Evolutionary conservation across 305 asterid genomes (phyloP), one percentile per base, ranked within the genome.

Genomic region (Coffea humblotiana): DNA sequence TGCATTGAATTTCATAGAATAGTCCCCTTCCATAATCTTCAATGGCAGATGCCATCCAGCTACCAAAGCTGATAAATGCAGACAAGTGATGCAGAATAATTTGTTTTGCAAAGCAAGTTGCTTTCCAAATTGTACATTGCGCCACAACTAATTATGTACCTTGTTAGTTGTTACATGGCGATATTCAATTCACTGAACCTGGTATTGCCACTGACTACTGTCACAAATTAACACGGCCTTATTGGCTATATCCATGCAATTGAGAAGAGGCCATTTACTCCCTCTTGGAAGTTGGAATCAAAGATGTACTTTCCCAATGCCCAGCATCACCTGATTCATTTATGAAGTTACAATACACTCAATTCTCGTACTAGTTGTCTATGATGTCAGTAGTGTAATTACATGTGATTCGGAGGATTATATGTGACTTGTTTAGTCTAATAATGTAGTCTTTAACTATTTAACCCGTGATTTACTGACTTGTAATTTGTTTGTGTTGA

Each of bases 151-250:
- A 40, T 40, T 5, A 40, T 6, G n/a, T 23, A 5, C 8, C 19
- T 15, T n/a, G n/a, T n/a, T n/a, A n/a, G n/a, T 35, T 1, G 32
- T 67, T 6, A 12, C 72, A 35, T 16, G 27, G 64, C 27, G 27
- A 72, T 21, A 73, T 73, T 51, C 65, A 56, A 73, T 73, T 51
- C 65, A 56, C 65, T 29, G 77, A 73, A 29, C 65, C 65, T 73
- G 56, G 56, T 12, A 23, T 9, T 51, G 61, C 32, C 75, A 6
- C 40, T 66, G 71, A 12, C 49, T 18, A 37, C 49, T 18, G 25
- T 68, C 49, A 48, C 18, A 43, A 68, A 48, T 48, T 48, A 48
- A 37, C 72, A 32, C 10, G 48, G 49, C 48, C 11, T 68, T 19
- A 15, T 27, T 13, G 69, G 69, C 40, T 10, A 64, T 64, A 64